These are phyloP conservation scores for Tylopilus sp. DNA, from an alignment of 768 basidiomycete genomes.

Conservation along the genomic window DNA sequence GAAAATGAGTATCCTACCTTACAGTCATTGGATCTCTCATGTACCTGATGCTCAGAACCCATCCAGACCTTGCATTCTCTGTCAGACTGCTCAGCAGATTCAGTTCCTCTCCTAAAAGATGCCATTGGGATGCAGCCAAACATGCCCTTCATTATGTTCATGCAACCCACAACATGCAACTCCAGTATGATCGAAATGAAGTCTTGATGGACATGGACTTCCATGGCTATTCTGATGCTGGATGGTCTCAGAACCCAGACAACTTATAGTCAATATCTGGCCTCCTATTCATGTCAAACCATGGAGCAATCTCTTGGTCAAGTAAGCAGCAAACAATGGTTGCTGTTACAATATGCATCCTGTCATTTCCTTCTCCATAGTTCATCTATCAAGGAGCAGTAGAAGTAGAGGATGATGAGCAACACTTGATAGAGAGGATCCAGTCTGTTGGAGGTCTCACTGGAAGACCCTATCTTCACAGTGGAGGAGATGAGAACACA, in stretches of 20 bases:
- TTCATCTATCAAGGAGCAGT: too few relatives aligned
- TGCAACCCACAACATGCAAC: background rate
- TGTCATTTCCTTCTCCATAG: too few relatives aligned
- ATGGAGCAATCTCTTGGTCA: background rate
- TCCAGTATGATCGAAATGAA: background rate
- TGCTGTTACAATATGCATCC: too few relatives aligned
- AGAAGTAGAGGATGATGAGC: too few relatives aligned
- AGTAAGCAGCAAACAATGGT: background rate
- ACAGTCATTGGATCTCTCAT: background rate
- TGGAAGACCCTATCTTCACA: too few relatives aligned
- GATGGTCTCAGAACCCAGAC: background rate
- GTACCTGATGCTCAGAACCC: conserved; percentile 1
- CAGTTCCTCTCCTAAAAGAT: background rate
- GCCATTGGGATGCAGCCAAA: background rate
- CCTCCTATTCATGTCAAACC: background rate
- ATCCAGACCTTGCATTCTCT: background rate
- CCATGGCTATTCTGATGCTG: background rate
- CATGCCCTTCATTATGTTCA: background rate
- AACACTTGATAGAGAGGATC: too few relatives aligned
- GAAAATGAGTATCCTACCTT: background rate
- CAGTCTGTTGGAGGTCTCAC: too few relatives aligned
- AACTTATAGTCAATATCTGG: background rate
- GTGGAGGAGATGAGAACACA: too few relatives aligned
- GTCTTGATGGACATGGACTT: background rate
- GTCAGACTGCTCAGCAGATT: background rate